Conservation (phyloP, 129 eudicot genomes). For the Scalesia atractyloides region DNA sequence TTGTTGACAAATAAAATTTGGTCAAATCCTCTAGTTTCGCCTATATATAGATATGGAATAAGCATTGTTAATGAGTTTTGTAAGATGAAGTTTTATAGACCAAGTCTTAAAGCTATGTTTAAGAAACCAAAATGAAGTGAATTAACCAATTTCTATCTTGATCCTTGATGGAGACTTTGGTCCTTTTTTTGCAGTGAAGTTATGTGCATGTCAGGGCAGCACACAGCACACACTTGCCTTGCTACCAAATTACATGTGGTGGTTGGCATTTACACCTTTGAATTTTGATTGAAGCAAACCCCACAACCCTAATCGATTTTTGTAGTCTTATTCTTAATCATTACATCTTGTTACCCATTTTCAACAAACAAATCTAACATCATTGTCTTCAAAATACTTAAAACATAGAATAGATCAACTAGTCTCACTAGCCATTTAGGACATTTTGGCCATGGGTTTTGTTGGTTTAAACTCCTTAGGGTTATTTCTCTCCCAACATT, state of each 20-base stretch:
- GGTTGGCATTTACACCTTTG: constrained; percentile 41
- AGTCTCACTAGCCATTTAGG: background rate
- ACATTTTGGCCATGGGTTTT: background rate
- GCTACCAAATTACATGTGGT: constrained; percentile 41
- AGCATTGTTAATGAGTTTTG: background rate
- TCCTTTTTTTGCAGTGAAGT: constrained; percentile 30
- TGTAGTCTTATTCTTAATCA: constrained; percentile 31
- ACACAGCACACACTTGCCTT: constrained; percentile 46
- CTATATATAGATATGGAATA: background rate
- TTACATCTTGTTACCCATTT: constrained; percentile 11
- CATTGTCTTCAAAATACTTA: background rate
- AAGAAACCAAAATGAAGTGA: constrained; percentile 20
- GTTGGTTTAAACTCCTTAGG: background rate
- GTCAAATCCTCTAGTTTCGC: background rate
- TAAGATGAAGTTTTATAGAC: constrained; percentile 17
- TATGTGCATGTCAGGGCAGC: constrained; percentile 36
- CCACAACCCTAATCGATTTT: constrained; percentile 27
- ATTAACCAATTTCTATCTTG: constrained; percentile 35
- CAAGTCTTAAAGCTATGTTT: constrained; percentile 20
- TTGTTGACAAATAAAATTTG: background rate
- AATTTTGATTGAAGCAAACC: constrained; percentile 44
- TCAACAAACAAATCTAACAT: background rate
- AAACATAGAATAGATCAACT: background rate
- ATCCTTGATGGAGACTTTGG: constrained; percentile 30
- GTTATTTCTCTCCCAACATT: background rate